These are phyloP conservation scores for Mycocentrospora acerina DNA, from an alignment of 2,329 filamentous ascomycete genomes.

Conservation along the genomic window DNA sequence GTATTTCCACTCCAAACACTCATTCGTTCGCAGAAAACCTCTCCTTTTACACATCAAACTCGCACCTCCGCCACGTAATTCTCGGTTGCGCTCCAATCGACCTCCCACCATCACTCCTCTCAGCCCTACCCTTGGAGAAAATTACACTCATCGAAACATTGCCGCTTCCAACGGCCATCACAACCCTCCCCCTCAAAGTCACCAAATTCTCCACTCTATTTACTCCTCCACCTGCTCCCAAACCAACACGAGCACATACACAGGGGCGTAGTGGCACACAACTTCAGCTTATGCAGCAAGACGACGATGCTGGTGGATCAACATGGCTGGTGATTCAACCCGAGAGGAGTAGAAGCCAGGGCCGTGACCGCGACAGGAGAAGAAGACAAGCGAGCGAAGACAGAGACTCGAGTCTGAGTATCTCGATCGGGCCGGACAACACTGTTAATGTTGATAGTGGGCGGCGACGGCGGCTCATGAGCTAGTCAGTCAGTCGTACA, in stretches of 20 bases:
- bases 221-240: slow-evolving; percentile 29
- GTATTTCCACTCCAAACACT: slow-evolving; percentile 4
- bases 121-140: slow-evolving; percentile 35
- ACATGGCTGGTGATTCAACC: slow-evolving; percentile 43
- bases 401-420: slow-evolving; percentile 37
- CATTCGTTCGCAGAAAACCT: slow-evolving; percentile 30
- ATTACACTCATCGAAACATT: slow-evolving; percentile 37
- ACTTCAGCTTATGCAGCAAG: slow-evolving; percentile 40
- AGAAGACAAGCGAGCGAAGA: slow-evolving; percentile 29
- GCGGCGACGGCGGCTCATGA: slow-evolving; percentile 32
- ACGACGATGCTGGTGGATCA: slow-evolving; percentile 33
- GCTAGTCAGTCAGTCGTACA: too few species aligned
- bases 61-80: slow-evolving; percentile 39
- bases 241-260: slow-evolving; percentile 20
- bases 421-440: slow-evolving; percentile 41
- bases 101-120: slow-evolving; percentile 32
- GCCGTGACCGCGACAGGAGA: slow-evolving; percentile 13
- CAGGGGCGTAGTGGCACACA: slow-evolving; percentile 27
- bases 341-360: slow-evolving; percentile 37
- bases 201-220: slow-evolving; percentile 33
- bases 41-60: slow-evolving; percentile 36
- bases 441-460: slow-evolving; percentile 43
- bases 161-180: slow-evolving; percentile 30
- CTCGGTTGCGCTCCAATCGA: slow-evolving; percentile 35
- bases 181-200: slow-evolving; percentile 30